Evolutionary conservation across 2,329 filamentous ascomycete genomes (phyloP).

Genomic region (Cladosporium sp.): DNA sequence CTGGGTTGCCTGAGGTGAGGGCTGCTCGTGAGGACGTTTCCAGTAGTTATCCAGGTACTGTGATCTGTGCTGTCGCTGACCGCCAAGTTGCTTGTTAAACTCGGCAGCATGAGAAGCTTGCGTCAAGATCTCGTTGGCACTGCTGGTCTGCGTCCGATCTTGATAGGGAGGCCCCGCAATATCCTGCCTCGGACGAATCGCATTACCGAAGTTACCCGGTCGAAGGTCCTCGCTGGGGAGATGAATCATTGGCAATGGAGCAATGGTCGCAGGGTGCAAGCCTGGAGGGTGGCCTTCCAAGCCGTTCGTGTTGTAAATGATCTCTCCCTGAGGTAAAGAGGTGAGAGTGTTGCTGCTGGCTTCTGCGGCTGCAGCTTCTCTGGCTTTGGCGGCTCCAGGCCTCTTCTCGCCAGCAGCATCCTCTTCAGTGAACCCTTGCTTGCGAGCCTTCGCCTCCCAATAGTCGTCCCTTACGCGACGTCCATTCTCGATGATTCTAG

Average conservation of each 20-base stretch:
- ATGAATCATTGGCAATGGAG: conserved; percentile 80
- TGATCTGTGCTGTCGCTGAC: conserved; percentile 72
- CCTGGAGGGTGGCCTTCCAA: conserved; percentile 33
- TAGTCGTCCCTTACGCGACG: conserved; percentile 94
- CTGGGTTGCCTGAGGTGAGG: conserved; percentile 50
- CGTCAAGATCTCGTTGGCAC: conserved; percentile 72
- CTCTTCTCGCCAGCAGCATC: conserved; percentile 95
- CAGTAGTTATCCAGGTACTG: conserved; percentile 80
- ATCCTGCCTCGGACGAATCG: conserved; percentile 84
- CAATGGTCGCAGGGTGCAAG: conserved; percentile 64
- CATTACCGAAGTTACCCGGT: conserved; percentile 76
- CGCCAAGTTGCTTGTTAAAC: conserved; percentile 79
- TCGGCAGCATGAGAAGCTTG: conserved; percentile 87
- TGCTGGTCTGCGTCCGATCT: conserved; percentile 74
- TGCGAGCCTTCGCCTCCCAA: conserved; percentile 95
- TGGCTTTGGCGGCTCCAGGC: conserved; percentile 82
- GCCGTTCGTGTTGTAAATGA: conserved; percentile 75
- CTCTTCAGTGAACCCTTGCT: conserved; percentile 97
- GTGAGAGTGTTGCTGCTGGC: conserved; percentile 54
- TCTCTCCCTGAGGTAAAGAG: conserved; percentile 72
- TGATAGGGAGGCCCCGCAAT: conserved; percentile 83
- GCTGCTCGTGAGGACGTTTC: conserved; percentile 72
- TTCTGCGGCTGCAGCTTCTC: conserved; percentile 72
- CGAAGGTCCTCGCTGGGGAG: conserved; percentile 73
- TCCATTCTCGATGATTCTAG: conserved; percentile 84